phyloP scores from a whole-genome alignment of 176 grass and related monocot species.

The Oryza glaberrima region DNA sequence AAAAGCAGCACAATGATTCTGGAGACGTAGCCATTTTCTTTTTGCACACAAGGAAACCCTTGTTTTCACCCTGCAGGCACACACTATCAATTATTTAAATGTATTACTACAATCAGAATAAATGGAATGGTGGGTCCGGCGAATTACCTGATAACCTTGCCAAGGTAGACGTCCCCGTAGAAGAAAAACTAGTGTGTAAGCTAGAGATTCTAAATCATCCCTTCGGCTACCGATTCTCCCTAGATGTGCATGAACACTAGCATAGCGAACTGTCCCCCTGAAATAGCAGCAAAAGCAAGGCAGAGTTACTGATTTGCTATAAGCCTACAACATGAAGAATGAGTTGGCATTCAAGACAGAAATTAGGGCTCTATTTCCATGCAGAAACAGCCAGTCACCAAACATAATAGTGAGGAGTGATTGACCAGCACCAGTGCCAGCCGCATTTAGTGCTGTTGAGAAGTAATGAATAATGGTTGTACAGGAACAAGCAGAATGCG shows the following conservation, averaged over 20 bases:
- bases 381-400: conserved; percentile 6
- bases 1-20: conserved; percentile 83
- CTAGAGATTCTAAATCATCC: conserved; percentile 99
- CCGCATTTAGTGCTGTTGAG: conserved; percentile 23
- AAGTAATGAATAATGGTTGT: conserved; percentile 11
- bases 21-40: conserved; percentile 99
- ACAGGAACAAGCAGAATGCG: neutral
- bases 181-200: conserved; percentile 98
- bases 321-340: conserved; percentile 14
- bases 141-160: conserved; percentile 97
- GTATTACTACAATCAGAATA: conserved; percentile 27
- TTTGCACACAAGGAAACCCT: conserved; percentile 98
- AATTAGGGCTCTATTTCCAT: neutral
- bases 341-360: conserved; percentile 16
- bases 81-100: conserved; percentile 30
- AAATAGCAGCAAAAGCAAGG: conserved; percentile 33
- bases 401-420: neutral
- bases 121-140: neutral
- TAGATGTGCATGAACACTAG: conserved; percentile 97
- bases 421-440: neutral
- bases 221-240: conserved; percentile 92
- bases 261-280: conserved; percentile 98
- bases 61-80: conserved; percentile 85
- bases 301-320: conserved; percentile 8
- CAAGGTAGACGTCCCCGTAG: conserved; percentile 89